Evolutionary conservation across 2,329 filamentous ascomycete genomes (phyloP), one percentile per base, ranked within the genome.

Genomic region (Didymosphaeria variabile): DNA sequence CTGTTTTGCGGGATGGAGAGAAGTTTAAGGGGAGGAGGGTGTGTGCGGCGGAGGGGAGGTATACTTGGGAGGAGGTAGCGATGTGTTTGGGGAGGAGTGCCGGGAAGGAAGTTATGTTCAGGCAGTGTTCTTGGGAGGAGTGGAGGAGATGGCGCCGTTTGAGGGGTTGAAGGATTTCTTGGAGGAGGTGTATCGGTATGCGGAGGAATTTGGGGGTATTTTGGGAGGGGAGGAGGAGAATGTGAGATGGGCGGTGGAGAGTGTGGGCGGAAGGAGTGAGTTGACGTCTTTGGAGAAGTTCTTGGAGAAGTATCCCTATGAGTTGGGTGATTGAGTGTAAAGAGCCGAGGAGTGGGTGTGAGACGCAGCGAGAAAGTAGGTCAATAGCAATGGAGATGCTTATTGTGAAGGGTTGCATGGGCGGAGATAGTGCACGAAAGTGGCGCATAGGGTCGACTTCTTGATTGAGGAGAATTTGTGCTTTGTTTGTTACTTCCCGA

Each of bases 11-110:
- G 1, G 69, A 84, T 38, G 78, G 79, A 0, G 79, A 79, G 0
- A 74, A 77, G 40, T 77, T 78, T 23, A 71, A 78, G 2, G 80
- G 80, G 26, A 78, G 79, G 64, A 77, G 66, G 1, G 70, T 86
- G 26, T 72, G 76, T 42, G 83, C 72, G 0, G 82, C 83, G 1
- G 70, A 69, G 19, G 72, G 72, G 31, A 78, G 78, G 58, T 72
- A 72, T 56, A 81, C 73, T 15, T 67, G 77, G 12, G 66, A 76
- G 4, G 76, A 83, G 17, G 73, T 84, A 1, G 73, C 77, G 5
- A 69, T 71, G 0, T 69, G 70, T 5, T 74, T 84, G 51, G 70
- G 70, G 12, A 69, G 75, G 57, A 71, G 73, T 4, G 78, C 78
- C 0, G 80, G 81, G 0, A 74, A 81, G 60, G 50, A 38, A 10